Base-by-base conservation (phyloP, 2,329 filamentous ascomycete species). In the Microdochium trichocladiopsis region DNA sequence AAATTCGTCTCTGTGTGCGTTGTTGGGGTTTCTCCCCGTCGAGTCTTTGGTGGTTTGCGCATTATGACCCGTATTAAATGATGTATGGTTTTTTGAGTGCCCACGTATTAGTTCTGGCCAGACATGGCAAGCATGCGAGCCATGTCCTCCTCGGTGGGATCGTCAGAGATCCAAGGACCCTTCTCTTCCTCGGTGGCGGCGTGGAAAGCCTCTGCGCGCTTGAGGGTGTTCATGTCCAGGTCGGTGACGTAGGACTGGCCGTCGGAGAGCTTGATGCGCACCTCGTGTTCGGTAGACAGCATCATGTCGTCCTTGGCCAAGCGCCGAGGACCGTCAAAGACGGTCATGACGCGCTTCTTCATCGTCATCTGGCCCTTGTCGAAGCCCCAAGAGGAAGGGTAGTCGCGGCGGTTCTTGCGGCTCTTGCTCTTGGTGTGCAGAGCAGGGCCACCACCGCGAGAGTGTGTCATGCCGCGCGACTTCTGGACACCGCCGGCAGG, bases 271-370 rank as follows among this genome's bases (percentile, higher is more conserved):
- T 84, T 84, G 68, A 96, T 78, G 64, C 93, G 90, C 36, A 97
- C 90, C 72, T 99, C 94, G 63, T 94, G 92, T 61, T 96, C 91
- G 16, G 88, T 91, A 60, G 92, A 90, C 49, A 99, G 84, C 91
- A 96, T 95, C 90, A 97, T 94, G 72, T 99, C 94, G 66, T 99
- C 94, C 75, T 97, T 97, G 81, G 89, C 94, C 49, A 99, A 79
- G 43, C 93, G 85, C 51, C 92, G 84, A 16, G 80, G 80, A 1
- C 94, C 94, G 64, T 97, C 91, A 63, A 95, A 99, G 21, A 95
- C 89, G 57, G 90, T 90, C 63, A 97, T 78, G 52, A 96, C 90
- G 25, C 94, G 88, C 82, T 96, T 96, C 83, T 95, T 96, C 83
- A 95, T 95, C 66, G 88, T 95, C 90, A 97, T 96, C 75, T 94